phyloP scores from a whole-genome alignment of 768 basidiomycete genomes.

The Lentinula sp. region DNA sequence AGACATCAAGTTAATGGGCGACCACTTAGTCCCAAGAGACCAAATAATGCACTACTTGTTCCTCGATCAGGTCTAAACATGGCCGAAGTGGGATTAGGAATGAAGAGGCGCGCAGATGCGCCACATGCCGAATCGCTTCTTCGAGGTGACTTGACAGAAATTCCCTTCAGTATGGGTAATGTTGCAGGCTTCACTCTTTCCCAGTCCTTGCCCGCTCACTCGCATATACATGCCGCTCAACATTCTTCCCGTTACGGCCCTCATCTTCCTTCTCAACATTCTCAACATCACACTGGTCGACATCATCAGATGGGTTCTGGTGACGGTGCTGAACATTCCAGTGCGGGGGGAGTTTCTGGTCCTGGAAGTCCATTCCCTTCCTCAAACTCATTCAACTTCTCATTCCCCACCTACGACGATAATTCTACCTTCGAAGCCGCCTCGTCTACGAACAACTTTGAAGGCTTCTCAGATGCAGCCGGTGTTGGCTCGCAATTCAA shows the following conservation, averaged over 20 bases:
- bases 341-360: slow-evolving; percentile 20
- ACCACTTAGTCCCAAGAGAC: slow-evolving; percentile 57
- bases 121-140: slow-evolving; percentile 76
- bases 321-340: background rate
- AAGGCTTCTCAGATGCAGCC: background rate
- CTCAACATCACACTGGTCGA: background rate
- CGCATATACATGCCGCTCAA: background rate
- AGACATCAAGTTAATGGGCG: slow-evolving; percentile 81
- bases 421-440: slow-evolving; percentile 48
- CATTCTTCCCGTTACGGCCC: background rate
- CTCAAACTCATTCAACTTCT: slow-evolving; percentile 60
- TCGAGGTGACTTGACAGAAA: slow-evolving; percentile 67
- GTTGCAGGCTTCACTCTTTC: background rate
- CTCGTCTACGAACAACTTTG: slow-evolving; percentile 14
- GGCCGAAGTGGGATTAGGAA: slow-evolving; percentile 34
- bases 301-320: slow-evolving; percentile 6
- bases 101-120: slow-evolving; percentile 78
- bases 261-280: background rate
- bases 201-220: slow-evolving; percentile 2
- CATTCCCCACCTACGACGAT: slow-evolving; percentile 58
- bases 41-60: slow-evolving; percentile 12
- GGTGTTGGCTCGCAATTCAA: slow-evolving; percentile 1
- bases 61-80: background rate
- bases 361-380: slow-evolving; percentile 55
- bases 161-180: slow-evolving; percentile 22